A percentile compares a stretch with the other conserved stretches of the same genome.
Conservation (phyloP, 2,329 filamentous ascomycete genomes). For the Volutella citrinella region DNA sequence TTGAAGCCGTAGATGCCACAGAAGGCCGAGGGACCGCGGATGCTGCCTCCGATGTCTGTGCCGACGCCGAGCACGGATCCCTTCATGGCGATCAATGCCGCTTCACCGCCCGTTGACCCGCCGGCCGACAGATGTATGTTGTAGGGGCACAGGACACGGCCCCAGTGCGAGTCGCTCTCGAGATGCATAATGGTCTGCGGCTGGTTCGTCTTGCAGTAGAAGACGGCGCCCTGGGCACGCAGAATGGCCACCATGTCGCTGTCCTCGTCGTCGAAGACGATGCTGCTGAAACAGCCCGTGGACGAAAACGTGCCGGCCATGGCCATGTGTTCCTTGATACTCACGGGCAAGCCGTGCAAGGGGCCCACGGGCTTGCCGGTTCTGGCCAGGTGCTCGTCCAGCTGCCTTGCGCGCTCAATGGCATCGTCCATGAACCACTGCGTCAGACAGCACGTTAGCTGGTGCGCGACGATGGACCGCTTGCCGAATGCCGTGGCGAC, state of each 20-base stretch:
- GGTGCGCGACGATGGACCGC: constrained; percentile 15
- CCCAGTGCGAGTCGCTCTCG: constrained; percentile 37
- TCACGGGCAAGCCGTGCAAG: constrained; percentile 16
- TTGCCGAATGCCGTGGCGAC: constrained; percentile 14
- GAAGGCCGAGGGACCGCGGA: constrained; percentile 42
- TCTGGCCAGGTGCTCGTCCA: constrained; percentile 11
- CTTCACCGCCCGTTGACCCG: constrained; percentile 43
- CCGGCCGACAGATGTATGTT: constrained; percentile 37
- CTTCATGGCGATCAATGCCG: constrained; percentile 37
- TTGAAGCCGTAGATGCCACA: constrained; percentile 42
- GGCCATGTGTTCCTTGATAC: constrained; percentile 18
- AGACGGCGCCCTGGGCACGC: background rate
- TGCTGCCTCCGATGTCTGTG: constrained; percentile 45
- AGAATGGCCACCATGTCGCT: background rate
- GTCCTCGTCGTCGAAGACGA: constrained; percentile 11
- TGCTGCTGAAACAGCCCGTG: constrained; percentile 8
- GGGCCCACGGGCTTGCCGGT: constrained; percentile 5
- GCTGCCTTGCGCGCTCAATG: constrained; percentile 5
- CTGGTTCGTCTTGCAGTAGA: background rate
- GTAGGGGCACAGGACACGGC: constrained; percentile 36
- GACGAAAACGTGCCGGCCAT: constrained; percentile 10
- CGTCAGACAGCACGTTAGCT: constrained; percentile 16
- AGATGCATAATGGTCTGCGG: constrained; percentile 1
- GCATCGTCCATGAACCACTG: constrained; percentile 18
- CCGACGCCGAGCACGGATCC: constrained; percentile 41